Conservation (phyloP, 2,329 filamentous ascomycete genomes). For the Monilinia vaccinii-corymbosi region DNA sequence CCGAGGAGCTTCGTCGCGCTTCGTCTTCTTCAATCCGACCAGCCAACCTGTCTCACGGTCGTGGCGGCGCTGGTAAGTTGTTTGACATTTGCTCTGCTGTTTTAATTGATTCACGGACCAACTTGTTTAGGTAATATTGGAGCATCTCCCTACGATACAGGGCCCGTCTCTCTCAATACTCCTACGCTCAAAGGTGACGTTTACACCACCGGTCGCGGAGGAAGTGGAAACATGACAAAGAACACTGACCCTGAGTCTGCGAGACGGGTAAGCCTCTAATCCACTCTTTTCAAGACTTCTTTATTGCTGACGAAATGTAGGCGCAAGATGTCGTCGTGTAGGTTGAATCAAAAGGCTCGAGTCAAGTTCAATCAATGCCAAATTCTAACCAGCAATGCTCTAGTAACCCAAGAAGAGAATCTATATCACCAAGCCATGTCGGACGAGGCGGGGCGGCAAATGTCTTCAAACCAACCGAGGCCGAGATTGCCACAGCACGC, state of each 20-base stretch:
- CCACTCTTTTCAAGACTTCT: not conserved
- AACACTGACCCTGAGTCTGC: constrained; percentile 65
- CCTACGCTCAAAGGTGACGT: constrained; percentile 75
- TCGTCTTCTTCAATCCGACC: constrained; percentile 16
- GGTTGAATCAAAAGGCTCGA: constrained; percentile 20
- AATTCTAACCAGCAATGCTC: not conserved
- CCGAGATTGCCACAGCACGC: constrained; percentile 25
- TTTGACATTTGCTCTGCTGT: not conserved
- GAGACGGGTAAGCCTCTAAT: constrained; percentile 38
- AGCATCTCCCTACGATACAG: constrained; percentile 39
- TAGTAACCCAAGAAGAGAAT: constrained; percentile 39
- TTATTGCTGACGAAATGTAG: not conserved
- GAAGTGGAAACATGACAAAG: constrained; percentile 71
- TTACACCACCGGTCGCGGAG: constrained; percentile 84
- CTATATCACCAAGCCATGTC: constrained; percentile 52
- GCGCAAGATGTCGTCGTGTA: constrained; percentile 76
- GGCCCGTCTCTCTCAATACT: constrained; percentile 62
- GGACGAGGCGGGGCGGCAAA: constrained; percentile 73
- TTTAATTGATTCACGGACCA: constrained; percentile 3
- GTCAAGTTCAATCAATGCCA: not conserved
- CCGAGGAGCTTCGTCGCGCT: constrained; percentile 16
- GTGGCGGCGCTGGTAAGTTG: constrained; percentile 59
- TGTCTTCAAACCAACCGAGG: constrained; percentile 41
- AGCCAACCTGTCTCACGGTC: constrained; percentile 50
- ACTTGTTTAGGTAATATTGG: constrained; percentile 51